A percentile compares a stretch with the other conserved stretches of the same genome.
Conservation (phyloP, 176 grass and related monocot species). For the Juncus effusus region DNA sequence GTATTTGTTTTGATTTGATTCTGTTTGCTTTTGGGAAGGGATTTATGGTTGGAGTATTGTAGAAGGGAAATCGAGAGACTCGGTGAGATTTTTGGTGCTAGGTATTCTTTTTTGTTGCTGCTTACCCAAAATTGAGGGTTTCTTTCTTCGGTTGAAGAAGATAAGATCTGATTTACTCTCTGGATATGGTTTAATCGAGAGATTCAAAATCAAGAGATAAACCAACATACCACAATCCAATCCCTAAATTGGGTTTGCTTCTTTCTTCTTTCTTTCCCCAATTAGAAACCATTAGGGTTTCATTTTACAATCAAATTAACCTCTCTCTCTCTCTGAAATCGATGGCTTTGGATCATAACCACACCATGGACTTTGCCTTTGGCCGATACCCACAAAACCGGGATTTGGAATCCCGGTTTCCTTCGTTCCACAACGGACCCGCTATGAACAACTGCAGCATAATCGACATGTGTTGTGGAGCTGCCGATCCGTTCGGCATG, state of each 20-base stretch:
- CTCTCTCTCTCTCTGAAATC: too few relatives aligned
- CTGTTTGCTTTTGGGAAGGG: not conserved
- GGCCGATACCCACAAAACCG: slow-evolving; percentile 2
- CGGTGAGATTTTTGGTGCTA: slow-evolving; percentile 88
- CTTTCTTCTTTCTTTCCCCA: too few relatives aligned
- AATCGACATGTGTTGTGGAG: slow-evolving; percentile 36
- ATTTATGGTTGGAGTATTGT: slow-evolving; percentile 25
- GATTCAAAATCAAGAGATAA: too few relatives aligned
- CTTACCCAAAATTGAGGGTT: slow-evolving; percentile 69
- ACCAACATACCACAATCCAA: too few relatives aligned
- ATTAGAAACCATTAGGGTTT: too few relatives aligned
- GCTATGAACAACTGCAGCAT: slow-evolving; percentile 30
- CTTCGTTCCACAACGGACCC: slow-evolving; percentile 36
- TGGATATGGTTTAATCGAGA: too few relatives aligned
- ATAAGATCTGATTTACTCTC: too few relatives aligned
- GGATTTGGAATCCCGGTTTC: slow-evolving; percentile 47
- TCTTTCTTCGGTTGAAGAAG: slow-evolving; percentile 7
- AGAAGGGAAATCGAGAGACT: slow-evolving; percentile 59
- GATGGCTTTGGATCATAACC: too few relatives aligned
- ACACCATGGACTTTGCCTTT: too few relatives aligned
- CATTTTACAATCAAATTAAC: too few relatives aligned
- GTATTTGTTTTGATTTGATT: not conserved
- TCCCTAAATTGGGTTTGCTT: too few relatives aligned
- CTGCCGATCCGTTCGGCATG: slow-evolving; percentile 34
- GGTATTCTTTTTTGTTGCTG: slow-evolving; percentile 55